phyloP scores from a whole-genome alignment of 495 filamentous ascomycete genomes.

The Haplographium delicatum region DNA sequence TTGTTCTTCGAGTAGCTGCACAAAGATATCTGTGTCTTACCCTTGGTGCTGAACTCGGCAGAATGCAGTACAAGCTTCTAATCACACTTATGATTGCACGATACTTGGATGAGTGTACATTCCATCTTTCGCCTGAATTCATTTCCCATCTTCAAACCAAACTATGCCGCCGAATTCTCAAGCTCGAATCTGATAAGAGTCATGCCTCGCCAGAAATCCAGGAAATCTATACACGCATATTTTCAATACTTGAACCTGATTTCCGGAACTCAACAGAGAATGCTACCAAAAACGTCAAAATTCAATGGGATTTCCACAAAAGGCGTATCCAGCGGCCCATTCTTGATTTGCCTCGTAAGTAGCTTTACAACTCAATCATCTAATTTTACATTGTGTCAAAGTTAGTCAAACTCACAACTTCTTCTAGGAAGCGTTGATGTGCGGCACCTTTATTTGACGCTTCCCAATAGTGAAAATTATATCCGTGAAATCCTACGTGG shows the following conservation, averaged over 20 bases:
- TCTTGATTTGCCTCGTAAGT: neutral
- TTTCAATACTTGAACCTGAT: conserved; percentile 22
- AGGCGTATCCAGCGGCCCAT: neutral
- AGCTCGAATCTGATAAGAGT: conserved; percentile 43
- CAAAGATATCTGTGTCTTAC: conserved; percentile 41
- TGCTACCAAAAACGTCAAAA: neutral
- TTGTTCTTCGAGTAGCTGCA: conserved; percentile 51
- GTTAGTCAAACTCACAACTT: too few species aligned
- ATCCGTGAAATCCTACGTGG: neutral
- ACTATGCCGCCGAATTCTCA: conserved; percentile 55
- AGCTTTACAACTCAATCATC: neutral
- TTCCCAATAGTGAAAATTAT: neutral
- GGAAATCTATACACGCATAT: conserved; percentile 30
- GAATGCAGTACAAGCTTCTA: conserved; percentile 54
- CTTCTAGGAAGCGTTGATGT: too few species aligned
- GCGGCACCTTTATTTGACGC: too few species aligned
- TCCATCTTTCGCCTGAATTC: conserved; percentile 26
- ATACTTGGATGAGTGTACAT: conserved; percentile 36
- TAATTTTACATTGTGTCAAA: too few species aligned
- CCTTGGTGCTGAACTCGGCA: conserved; percentile 41
- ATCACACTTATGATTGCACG: conserved; percentile 39
- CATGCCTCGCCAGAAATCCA: neutral
- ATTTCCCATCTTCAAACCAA: conserved; percentile 36
- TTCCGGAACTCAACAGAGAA: neutral
- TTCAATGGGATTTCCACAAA: neutral